Evolutionary conservation across 371 early-diverging fungal species (phyloP).

Genomic region (Lichtheimia hyalospora): DNA sequence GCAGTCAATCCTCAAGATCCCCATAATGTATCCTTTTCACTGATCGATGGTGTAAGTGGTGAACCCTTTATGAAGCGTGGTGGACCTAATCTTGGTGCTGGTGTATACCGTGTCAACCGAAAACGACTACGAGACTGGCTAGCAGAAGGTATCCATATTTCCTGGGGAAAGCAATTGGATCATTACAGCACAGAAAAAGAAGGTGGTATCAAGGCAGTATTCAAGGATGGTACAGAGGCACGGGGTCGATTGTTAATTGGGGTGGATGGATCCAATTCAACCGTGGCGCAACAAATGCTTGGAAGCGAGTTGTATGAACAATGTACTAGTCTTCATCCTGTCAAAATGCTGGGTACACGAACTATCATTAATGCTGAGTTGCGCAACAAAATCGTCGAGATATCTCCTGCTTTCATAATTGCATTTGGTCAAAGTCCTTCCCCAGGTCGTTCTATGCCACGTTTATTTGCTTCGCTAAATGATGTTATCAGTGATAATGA

Average conservation of each 20-base stretch:
- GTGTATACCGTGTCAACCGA: constrained; percentile 22
- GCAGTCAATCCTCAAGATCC: constrained; percentile 20
- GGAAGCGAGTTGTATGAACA: constrained; percentile 13
- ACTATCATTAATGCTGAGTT: neutral
- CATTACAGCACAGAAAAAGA: constrained; percentile 13
- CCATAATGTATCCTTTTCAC: neutral
- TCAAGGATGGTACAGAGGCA: constrained; percentile 27
- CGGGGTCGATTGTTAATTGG: constrained; percentile 23
- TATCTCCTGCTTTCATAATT: neutral
- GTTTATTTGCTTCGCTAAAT: neutral
- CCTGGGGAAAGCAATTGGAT: constrained; percentile 22
- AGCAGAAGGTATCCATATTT: constrained; percentile 14
- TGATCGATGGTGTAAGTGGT: constrained; percentile 11
- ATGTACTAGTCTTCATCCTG: constrained; percentile 10
- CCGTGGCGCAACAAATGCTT: constrained; percentile 15
- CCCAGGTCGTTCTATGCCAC: neutral
- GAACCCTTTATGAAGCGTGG: neutral
- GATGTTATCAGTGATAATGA: neutral
- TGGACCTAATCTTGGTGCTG: neutral
- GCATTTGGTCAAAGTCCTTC: neutral
- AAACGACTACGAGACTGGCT: constrained; percentile 24
- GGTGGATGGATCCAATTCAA: constrained; percentile 28
- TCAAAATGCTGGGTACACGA: neutral
- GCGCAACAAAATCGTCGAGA: neutral
- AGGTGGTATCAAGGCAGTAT: constrained; percentile 22